A percentile compares a stretch with the other conserved stretches of the same genome.
phyloP scores from a whole-genome alignment of 2,329 filamentous ascomycete species.

The Chaetomium strumarium region DNA sequence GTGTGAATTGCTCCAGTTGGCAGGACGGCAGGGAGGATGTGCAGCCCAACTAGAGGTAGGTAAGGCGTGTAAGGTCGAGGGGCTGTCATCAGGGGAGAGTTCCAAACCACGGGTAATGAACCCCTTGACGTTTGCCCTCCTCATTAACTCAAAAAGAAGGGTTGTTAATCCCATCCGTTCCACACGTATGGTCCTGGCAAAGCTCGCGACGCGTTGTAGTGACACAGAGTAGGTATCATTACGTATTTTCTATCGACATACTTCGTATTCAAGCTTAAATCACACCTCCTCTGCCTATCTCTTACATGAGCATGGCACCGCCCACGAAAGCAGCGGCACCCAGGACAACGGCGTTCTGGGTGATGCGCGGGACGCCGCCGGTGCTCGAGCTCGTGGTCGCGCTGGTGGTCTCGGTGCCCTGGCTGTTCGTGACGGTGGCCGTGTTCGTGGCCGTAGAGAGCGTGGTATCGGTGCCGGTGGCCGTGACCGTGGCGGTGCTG shows the following conservation, averaged over 20 bases:
- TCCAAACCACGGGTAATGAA: neutral
- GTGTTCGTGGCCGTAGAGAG: neutral
- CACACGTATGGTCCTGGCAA: too few relatives aligned
- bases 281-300: neutral
- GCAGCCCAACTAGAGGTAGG: neutral
- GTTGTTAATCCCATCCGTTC: too few relatives aligned
- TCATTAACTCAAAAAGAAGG: too few relatives aligned
- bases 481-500: neutral
- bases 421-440: neutral
- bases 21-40: constrained; percentile 44
- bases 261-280: neutral
- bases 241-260: neutral
- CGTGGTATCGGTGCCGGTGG: neutral
- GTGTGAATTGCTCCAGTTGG: constrained; percentile 48
- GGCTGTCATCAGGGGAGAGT: neutral
- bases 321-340: constrained; percentile 32
- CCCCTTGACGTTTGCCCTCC: too few relatives aligned
- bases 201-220: too few relatives aligned
- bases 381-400: constrained; percentile 5
- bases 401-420: neutral
- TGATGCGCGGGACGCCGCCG: constrained; percentile 25
- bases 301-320: constrained; percentile 33
- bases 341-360: constrained; percentile 32
- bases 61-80: neutral
- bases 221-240: neutral